phyloP scores from a whole-genome alignment of 805 yeast genomes.

The Yueomyces sp. region DNA sequence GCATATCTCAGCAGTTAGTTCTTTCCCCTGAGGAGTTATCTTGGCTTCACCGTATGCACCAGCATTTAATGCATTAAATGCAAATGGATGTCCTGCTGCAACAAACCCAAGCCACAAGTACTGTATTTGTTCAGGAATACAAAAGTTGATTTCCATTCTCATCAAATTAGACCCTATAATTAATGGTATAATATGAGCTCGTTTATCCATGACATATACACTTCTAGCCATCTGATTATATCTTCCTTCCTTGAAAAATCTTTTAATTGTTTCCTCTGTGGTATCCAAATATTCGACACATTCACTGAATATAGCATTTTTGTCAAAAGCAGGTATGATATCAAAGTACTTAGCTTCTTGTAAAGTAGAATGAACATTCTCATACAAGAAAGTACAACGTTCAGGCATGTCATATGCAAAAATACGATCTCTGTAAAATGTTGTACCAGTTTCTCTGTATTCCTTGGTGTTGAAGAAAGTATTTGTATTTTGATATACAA shows the following conservation, averaged over 20 bases:
- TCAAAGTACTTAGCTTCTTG: constrained; percentile 28
- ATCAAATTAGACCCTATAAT: constrained; percentile 31
- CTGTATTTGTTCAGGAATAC: constrained; percentile 63
- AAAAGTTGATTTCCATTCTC: constrained; percentile 29
- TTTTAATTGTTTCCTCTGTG: constrained; percentile 22
- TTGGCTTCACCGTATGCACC: constrained; percentile 4
- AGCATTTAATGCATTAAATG: constrained; percentile 16
- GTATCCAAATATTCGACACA: constrained; percentile 9
- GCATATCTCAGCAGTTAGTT: constrained; percentile 5
- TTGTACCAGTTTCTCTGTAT: constrained; percentile 8
- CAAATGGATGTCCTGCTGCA: constrained; percentile 24
- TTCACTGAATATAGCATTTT: constrained; percentile 3
- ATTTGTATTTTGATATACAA: constrained; percentile 29
- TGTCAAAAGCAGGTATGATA: constrained; percentile 8
- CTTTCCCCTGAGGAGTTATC: not conserved
- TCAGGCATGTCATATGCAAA: constrained; percentile 4
- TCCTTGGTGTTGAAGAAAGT: constrained; percentile 10
- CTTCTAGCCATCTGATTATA: constrained; percentile 38
- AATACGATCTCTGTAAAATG: not conserved
- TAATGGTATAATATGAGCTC: constrained; percentile 35
- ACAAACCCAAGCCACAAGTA: constrained; percentile 56
- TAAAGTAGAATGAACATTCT: constrained; percentile 32
- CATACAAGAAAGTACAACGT: constrained; percentile 31
- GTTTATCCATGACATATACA: constrained; percentile 27
- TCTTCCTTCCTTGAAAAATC: constrained; percentile 30